Conservation (phyloP, 257 asterid genomes). For the Fraxinus quadrangulata region DNA sequence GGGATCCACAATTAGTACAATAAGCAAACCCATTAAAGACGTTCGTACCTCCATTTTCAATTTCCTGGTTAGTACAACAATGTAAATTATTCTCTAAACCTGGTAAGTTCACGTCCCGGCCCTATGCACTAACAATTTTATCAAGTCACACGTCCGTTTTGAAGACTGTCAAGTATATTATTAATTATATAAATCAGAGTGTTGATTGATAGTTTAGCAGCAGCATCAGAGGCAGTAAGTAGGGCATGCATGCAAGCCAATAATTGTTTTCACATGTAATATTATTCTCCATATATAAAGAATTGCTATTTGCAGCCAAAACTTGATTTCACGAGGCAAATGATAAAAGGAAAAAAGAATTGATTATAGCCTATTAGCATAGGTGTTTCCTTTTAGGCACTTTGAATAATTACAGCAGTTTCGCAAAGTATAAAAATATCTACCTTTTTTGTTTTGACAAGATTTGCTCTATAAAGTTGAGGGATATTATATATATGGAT, state of each 20-base stretch:
- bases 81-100: no score
- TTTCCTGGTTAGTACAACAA: no score
- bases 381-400: constrained; percentile 32
- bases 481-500: background rate
- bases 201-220: background rate
- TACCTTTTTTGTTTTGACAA: constrained; percentile 43
- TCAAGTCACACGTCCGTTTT: no score
- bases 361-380: constrained; percentile 5
- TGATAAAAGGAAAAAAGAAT: background rate
- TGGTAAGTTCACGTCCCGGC: no score
- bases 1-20: no score
- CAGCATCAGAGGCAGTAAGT: background rate
- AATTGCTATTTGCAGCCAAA: background rate
- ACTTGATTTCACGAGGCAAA: constrained; percentile 7
- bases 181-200: no score
- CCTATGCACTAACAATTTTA: no score
- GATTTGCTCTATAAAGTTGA: constrained; percentile 30
- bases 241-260: background rate
- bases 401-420: constrained; percentile 23
- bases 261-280: background rate
- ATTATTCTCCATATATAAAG: background rate
- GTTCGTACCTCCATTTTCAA: no score
- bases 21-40: no score
- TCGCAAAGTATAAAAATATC: constrained; percentile 42
- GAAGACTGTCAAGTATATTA: no score